Base-by-base conservation (phyloP, 805 yeast species). In the Metschnikowia santaceciliae region DNA sequence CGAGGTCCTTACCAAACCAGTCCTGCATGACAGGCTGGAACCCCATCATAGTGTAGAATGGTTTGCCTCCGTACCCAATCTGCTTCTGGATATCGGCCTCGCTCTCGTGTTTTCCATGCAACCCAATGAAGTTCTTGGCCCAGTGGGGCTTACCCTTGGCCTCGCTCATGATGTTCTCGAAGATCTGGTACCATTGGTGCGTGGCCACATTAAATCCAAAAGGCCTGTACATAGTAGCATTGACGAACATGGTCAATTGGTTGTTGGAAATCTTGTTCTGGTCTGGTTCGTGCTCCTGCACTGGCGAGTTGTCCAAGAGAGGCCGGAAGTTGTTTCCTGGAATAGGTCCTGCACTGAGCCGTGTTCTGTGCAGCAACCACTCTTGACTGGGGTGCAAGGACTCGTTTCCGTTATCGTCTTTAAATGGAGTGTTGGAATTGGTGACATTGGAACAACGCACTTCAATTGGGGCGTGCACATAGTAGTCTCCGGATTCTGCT, bases 171-270 rank as follows among this genome's bases (percentile, higher is more conserved):
- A 89, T 80, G 48, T 80, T 79, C 69, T 92, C 99, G 67, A 92
- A 92, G n/a, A 77, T 74, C 46, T 79, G 78, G 69, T 80, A 92
- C 97, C 97, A 92, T 57, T 81, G 77, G 42, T 80, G 82, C 34
- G 90, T 82, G 41, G 87, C 84, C 10, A 90, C 84, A 61, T 83
- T 79, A 50, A 80, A 78, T 34, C 80, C 78, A 69, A 92, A 92
- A n/a, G 99, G 99, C 68, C 97, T 79, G 68, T 91, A 92, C 83
- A 92, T 88, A 1, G 98, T 92, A 6, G 97, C 97, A 65, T 92
- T 94, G 61, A 92, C 78, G 70, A 87, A 90, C 53, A 92, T 66
- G 0, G 97, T 88, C 59, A 92, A 76, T 67, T 89, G 95, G 44
- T 84, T 81, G 64, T 88, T 88, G 35, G 86, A 77, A 40, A 82